Evolutionary conservation across 2,329 filamentous ascomycete genomes (phyloP).

Genomic region (Apiospora hydei): DNA sequence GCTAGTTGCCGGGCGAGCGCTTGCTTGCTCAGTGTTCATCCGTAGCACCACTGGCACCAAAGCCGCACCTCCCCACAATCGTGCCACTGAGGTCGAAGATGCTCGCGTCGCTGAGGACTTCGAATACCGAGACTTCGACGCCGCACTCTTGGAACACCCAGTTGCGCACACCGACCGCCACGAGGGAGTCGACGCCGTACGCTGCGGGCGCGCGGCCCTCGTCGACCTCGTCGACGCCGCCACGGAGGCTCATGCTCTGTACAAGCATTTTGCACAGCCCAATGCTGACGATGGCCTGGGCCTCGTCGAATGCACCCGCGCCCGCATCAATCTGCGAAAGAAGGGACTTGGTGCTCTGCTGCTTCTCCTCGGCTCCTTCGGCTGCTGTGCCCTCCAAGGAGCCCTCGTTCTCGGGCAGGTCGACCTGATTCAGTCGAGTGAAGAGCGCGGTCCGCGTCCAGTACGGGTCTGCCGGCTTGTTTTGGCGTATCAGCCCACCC

Average conservation of each 20-base stretch:
- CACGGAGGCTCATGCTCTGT: constrained; percentile 55
- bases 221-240: constrained; percentile 54
- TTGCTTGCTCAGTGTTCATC: neutral
- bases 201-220: constrained; percentile 47
- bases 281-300: constrained; percentile 42
- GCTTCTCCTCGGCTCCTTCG: constrained; percentile 29
- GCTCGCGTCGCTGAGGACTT: constrained; percentile 53
- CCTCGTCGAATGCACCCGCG: constrained; percentile 36
- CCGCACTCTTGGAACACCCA: constrained; percentile 56
- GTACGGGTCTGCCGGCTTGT: constrained; percentile 60
- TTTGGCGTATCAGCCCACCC: constrained; percentile 60
- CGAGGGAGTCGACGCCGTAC: constrained; percentile 61
- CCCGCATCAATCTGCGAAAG: constrained; percentile 29
- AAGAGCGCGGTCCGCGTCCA: constrained; percentile 60
- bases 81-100: constrained; percentile 46
- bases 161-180: constrained; percentile 60
- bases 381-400: neutral
- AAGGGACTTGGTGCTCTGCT: constrained; percentile 23
- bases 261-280: constrained; percentile 51
- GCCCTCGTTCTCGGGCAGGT: constrained; percentile 44
- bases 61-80: constrained; percentile 42
- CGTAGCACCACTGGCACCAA: constrained; percentile 1
- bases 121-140: constrained; percentile 55
- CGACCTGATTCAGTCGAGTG: constrained; percentile 55
- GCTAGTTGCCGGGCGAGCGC: neutral